Conservation (phyloP, 768 basidiomycete species). For the Boletus pseudo-olivaceus region DNA sequence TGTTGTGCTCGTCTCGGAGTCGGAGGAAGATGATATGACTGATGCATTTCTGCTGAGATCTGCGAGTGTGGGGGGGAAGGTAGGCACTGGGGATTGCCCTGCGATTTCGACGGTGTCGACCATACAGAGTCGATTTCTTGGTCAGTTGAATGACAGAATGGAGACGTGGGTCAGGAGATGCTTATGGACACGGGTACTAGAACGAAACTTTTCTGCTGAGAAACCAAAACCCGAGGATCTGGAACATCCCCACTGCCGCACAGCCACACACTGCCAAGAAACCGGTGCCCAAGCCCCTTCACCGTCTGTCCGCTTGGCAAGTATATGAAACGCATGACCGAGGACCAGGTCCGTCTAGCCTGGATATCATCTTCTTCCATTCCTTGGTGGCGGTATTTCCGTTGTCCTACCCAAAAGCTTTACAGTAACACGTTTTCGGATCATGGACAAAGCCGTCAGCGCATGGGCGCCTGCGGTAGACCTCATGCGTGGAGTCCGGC, state of each 20-base stretch:
- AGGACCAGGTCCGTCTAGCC: not conserved
- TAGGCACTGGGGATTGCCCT: conserved; percentile 1
- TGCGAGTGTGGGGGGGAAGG: conserved; percentile 44
- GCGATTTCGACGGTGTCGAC: not conserved
- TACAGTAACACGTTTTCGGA: not conserved
- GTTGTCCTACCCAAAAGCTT: not conserved
- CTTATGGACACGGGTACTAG: not conserved
- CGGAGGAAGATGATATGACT: conserved; percentile 66
- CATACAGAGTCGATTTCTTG: conserved; percentile 2
- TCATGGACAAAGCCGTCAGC: not conserved
- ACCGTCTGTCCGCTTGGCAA: not conserved
- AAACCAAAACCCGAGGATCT: conserved; percentile 8
- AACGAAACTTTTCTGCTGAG: conserved; percentile 10
- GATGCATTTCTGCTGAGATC: conserved; percentile 75
- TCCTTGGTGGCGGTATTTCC: not conserved
- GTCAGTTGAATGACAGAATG: not conserved
- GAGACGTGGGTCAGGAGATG: not conserved
- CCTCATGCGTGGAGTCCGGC: not conserved
- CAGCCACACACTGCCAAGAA: conserved; percentile 24
- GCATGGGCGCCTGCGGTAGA: not conserved
- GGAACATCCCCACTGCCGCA: conserved; percentile 15
- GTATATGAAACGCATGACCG: not conserved
- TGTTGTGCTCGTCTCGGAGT: conserved; percentile 45
- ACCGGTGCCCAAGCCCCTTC: not conserved
- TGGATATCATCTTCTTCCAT: not conserved